phyloP scores from a whole-genome alignment of 345 rosid species.

The Syzygium aqueum region DNA sequence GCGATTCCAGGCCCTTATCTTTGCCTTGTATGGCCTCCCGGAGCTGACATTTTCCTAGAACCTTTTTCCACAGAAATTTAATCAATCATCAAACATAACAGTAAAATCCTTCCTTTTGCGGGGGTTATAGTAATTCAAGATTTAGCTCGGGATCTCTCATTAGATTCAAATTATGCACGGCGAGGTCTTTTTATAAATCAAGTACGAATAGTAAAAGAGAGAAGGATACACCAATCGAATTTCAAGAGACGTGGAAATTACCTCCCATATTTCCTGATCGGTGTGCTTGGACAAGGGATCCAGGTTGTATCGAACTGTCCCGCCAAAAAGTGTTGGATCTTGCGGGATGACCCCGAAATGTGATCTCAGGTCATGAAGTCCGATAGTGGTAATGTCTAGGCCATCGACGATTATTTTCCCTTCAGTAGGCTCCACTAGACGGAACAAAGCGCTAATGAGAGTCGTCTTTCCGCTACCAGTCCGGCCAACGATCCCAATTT shows the following conservation, averaged over 20 bases:
- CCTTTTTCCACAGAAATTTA: slow-evolving; percentile 8
- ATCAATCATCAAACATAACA: neutral
- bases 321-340: slow-evolving; percentile 57
- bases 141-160: neutral
- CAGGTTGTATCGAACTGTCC: slow-evolving; percentile 56
- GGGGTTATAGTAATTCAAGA: neutral
- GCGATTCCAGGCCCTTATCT: slow-evolving; percentile 18
- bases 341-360: slow-evolving; percentile 53
- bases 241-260: neutral
- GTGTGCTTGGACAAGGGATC: slow-evolving; percentile 34
- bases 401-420: slow-evolving; percentile 46
- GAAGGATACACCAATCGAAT: neutral
- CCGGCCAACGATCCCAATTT: slow-evolving; percentile 55
- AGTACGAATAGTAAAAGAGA: too few relatives aligned
- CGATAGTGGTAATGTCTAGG: slow-evolving; percentile 36
- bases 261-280: slow-evolving; percentile 45
- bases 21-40: slow-evolving; percentile 20
- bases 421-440: slow-evolving; percentile 44
- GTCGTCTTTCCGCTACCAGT: slow-evolving; percentile 66
- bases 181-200: neutral
- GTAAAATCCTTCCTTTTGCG: neutral
- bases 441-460: slow-evolving; percentile 41
- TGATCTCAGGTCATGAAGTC: slow-evolving; percentile 56
- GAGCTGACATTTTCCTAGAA: slow-evolving; percentile 34
- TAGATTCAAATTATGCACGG: neutral